phyloP scores from a whole-genome alignment of 148 eudicot genomes.

The Polygonum aviculare region DNA sequence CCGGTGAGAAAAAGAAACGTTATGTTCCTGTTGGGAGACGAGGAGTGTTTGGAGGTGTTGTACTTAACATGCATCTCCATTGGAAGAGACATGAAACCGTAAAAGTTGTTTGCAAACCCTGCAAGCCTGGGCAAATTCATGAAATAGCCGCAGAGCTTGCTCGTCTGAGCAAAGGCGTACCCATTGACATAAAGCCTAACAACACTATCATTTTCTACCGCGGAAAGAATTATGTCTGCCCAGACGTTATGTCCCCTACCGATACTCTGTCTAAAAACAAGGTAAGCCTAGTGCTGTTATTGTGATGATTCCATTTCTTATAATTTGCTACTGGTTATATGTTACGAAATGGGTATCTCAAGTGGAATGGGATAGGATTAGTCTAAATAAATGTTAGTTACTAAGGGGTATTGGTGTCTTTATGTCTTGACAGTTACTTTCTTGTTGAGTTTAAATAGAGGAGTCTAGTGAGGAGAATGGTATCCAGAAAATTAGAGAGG shows the following conservation, averaged over 20 bases:
- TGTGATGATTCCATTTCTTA: not conserved
- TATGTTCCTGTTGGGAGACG: conserved; percentile 96
- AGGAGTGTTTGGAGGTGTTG: conserved; percentile 98
- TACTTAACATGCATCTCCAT: conserved; percentile 96
- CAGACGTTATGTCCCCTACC: conserved; percentile 84
- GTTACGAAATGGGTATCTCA: too few species aligned
- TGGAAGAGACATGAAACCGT: conserved; percentile 98
- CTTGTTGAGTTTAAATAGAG: too few species aligned
- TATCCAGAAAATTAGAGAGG: too few species aligned
- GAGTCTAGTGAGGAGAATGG: too few species aligned
- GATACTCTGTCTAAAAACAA: conserved; percentile 84
- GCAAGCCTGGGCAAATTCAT: conserved; percentile 83
- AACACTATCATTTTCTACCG: conserved; percentile 82
- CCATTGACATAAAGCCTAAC: conserved; percentile 79
- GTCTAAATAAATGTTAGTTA: too few species aligned
- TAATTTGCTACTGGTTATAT: not conserved
- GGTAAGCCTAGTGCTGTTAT: conserved; percentile 28
- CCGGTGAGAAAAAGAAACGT: conserved; percentile 95
- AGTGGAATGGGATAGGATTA: too few species aligned
- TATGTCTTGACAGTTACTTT: too few species aligned
- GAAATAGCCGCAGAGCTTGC: conserved; percentile 85
- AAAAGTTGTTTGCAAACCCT: conserved; percentile 87
- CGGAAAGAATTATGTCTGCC: conserved; percentile 88
- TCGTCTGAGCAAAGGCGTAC: conserved; percentile 80
- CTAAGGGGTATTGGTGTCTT: too few species aligned